A percentile compares a stretch with the other conserved stretches of the same genome.
These are phyloP conservation scores for Gnomoniopsis sp. DNA, from an alignment of 2,329 filamentous ascomycete genomes.

Conservation along the genomic window DNA sequence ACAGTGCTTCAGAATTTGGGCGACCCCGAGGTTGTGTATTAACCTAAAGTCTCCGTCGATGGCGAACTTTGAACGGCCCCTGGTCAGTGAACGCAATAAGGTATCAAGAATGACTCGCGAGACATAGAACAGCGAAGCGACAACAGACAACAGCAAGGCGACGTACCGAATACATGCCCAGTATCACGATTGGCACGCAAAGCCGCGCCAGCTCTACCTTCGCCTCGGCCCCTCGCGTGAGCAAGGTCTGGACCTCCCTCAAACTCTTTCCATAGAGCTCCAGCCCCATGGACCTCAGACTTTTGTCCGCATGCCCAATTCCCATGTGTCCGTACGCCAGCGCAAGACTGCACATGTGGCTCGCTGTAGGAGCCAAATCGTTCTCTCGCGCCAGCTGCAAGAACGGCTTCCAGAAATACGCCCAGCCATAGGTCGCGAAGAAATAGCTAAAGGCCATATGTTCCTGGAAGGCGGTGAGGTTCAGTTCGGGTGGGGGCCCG, in stretches of 20 bases:
- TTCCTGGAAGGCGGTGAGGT: slow-evolving; percentile 24
- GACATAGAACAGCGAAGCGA: not conserved
- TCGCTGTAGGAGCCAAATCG: slow-evolving; percentile 20
- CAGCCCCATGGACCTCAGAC: slow-evolving; percentile 15
- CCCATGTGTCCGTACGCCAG: slow-evolving; percentile 21
- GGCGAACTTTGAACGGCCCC: slow-evolving; percentile 13
- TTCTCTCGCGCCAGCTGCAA: slow-evolving; percentile 19
- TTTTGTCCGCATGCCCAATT: slow-evolving; percentile 6
- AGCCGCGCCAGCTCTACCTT: slow-evolving; percentile 12
- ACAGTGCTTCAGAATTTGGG: slow-evolving; percentile 25
- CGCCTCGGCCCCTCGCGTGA: not conserved
- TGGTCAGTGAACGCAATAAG: not conserved
- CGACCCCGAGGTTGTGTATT: slow-evolving; percentile 25
- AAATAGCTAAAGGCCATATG: slow-evolving; percentile 27
- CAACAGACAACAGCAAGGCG: not conserved
- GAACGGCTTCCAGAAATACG: slow-evolving; percentile 27
- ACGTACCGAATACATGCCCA: slow-evolving; percentile 20
- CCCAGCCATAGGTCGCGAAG: slow-evolving; percentile 27
- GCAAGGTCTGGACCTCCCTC: slow-evolving; percentile 15
- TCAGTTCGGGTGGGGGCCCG: slow-evolving; percentile 17
- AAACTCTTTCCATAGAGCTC: slow-evolving; percentile 17
- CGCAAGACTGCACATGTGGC: slow-evolving; percentile 18
- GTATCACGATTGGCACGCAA: slow-evolving; percentile 13
- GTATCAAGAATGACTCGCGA: too few relatives aligned
- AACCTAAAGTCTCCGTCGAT: slow-evolving; percentile 25